Conservation (phyloP, 805 yeast genomes). For the Ogataea saltuana region DNA sequence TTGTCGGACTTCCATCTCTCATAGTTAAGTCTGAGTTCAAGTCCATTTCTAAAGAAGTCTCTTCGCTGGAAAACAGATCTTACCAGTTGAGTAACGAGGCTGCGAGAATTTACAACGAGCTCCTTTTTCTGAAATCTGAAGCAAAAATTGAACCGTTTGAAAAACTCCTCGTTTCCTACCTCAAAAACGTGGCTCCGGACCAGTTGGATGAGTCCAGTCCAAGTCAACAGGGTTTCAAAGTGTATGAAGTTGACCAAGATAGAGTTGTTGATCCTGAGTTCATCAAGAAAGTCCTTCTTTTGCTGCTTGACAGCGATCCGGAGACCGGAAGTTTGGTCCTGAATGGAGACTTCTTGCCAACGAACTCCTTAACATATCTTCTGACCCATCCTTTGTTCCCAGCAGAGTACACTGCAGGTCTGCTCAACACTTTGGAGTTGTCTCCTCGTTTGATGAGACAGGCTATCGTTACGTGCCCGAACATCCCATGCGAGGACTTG, state of each 20-base stretch:
- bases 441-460: slow-evolving; percentile 72
- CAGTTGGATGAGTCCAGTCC: slow-evolving; percentile 23
- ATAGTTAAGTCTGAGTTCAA: slow-evolving; percentile 23
- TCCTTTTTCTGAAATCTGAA: slow-evolving; percentile 25
- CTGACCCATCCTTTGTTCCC: slow-evolving; percentile 91
- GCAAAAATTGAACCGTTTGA: slow-evolving; percentile 35
- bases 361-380: slow-evolving; percentile 64
- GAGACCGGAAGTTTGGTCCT: slow-evolving; percentile 21
- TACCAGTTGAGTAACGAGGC: slow-evolving; percentile 26
- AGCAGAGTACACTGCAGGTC: slow-evolving; percentile 49
- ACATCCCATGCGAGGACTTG: slow-evolving; percentile 63
- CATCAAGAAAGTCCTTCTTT: slow-evolving; percentile 42
- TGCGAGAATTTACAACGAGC: slow-evolving; percentile 30
- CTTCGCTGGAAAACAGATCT: slow-evolving; percentile 28
- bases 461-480: slow-evolving; percentile 78
- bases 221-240: slow-evolving; percentile 37
- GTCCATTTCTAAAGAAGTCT: slow-evolving; percentile 24
- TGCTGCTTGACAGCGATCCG: slow-evolving; percentile 39
- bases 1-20: slow-evolving; percentile 28
- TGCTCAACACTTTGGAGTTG: slow-evolving; percentile 51
- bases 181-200: slow-evolving; percentile 30
- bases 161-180: slow-evolving; percentile 30
- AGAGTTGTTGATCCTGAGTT: slow-evolving; percentile 62
- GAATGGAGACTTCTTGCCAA: slow-evolving; percentile 46
- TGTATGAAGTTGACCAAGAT: slow-evolving; percentile 66